Conservation (phyloP, 2,329 filamentous ascomycete species). For the Celoporthe dispersa region DNA sequence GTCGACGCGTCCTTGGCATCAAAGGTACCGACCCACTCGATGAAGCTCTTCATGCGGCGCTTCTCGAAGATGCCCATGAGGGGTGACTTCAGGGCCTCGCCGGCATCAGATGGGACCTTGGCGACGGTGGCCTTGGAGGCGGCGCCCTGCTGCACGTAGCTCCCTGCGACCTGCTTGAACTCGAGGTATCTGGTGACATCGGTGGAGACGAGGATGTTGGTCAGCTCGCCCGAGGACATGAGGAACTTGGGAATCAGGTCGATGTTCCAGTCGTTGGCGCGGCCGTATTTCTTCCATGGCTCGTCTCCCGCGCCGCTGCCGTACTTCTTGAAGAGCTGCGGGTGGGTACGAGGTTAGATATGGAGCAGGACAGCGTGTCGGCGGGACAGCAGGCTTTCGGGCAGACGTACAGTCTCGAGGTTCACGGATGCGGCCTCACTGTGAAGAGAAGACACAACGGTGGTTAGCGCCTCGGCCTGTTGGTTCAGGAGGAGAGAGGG, state of each 20-base stretch:
- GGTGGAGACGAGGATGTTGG: conserved; percentile 97
- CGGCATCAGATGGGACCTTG: conserved; percentile 93
- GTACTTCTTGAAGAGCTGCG: conserved; percentile 93
- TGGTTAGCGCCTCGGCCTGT: conserved; percentile 20
- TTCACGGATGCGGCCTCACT: conserved; percentile 97
- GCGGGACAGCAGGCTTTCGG: conserved; percentile 24
- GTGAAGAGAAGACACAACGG: conserved; percentile 26
- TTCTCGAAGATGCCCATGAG: conserved; percentile 99
- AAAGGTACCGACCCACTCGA: conserved; percentile 92
- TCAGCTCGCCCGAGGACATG: conserved; percentile 98
- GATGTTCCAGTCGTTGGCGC: conserved; percentile 98
- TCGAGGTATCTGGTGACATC: conserved; percentile 88
- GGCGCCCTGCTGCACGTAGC: conserved; percentile 89
- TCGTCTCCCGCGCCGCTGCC: conserved; percentile 80
- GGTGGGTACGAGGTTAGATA: conserved; percentile 19
- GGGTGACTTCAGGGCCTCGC: conserved; percentile 86
- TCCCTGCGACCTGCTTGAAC: conserved; percentile 94
- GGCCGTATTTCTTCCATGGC: conserved; percentile 98
- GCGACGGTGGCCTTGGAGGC: conserved; percentile 87
- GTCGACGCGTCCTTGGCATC: conserved; percentile 79
- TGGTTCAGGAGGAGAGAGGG: conserved; percentile 14
- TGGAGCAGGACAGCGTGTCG: conserved; percentile 18
- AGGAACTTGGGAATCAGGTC: conserved; percentile 97
- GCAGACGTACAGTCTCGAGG: conserved; percentile 77
- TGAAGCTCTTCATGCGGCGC: conserved; percentile 92